Base-by-base conservation (phyloP, 2,329 filamentous ascomycete genomes). In the Aspergillus japonicus region DNA sequence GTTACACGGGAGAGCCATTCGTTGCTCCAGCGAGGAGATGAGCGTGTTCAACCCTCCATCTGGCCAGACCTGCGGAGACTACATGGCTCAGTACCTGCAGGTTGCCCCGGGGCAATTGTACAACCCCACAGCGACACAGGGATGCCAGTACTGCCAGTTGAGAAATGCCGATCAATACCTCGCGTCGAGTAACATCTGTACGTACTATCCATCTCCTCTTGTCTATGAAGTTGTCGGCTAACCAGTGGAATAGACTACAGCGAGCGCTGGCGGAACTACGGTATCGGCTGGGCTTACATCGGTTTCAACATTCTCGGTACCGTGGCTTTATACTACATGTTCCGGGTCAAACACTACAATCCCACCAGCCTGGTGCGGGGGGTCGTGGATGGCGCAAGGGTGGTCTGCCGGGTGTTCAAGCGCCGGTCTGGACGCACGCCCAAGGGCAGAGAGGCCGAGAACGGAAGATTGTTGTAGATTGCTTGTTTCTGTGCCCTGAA, bases 21-120 rank as follows among this genome's bases (percentile, higher is more conserved):
- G 72, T 0, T 96, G 92, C 73, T 85, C 89, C 0, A 64, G 73
- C 5, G 90, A 89, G 70, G 92, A 96, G 73, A 82, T 85, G 61
- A 79, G 91, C 23, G 71, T 77, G n/a, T 88, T 96, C 69, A 73
- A 84, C 10, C 87, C 91, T 0, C 81, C 84, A 0, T 60, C 73
- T 1, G 81, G 81, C n/a, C 60, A 78, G 66, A 89, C 83, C 0
- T 93, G 90, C 69, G 69, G 64, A 0, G 68, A 83, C 12, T 93
- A 90, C 69, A 71, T 91, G 66, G 50, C 62, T 0, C 33, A 67
- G 0, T 89, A 84, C 66, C 83, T 87, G 1, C 47, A 62, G 0
- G 44, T 61, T 0, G 72, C 77, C 0, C 84, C 84, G 1, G 89
- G 87, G 0, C 82, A 81, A 53, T 75, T 91, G 2, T 61, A 75